phyloP scores from a whole-genome alignment of 2,329 filamentous ascomycete species.

The Verticillium nubilum region DNA sequence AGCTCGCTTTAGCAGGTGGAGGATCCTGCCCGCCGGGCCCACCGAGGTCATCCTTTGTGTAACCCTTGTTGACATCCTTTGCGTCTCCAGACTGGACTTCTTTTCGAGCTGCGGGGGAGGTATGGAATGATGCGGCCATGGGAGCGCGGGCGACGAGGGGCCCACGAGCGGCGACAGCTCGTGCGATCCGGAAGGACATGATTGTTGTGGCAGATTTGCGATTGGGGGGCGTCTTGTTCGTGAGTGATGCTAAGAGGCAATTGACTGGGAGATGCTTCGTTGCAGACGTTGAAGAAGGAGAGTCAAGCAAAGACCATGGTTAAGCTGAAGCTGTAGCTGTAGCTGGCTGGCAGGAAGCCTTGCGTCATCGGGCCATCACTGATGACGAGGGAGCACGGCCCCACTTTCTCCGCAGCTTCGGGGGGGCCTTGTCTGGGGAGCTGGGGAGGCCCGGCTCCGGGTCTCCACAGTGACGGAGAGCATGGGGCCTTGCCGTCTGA shows the following conservation, averaged over 20 bases:
- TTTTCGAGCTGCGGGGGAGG: not conserved
- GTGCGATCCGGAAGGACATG: conserved; percentile 1
- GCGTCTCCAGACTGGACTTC: too few species aligned
- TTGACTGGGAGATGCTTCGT: not conserved
- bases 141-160: not conserved
- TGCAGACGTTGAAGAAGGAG: not conserved
- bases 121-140: not conserved
- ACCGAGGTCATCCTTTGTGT: conserved; percentile 8
- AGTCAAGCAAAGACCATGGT: too few species aligned
- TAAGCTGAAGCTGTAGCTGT: too few species aligned
- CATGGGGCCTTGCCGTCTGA: too few species aligned
- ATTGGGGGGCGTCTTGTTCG: too few species aligned
- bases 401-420: not conserved
- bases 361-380: conserved; percentile 1
- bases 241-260: too few species aligned
- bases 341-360: not conserved
- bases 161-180: not conserved
- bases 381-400: not conserved
- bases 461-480: not conserved
- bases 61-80: not conserved
- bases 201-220: not conserved
- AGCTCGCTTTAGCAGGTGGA: not conserved
- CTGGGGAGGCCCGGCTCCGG: not conserved
- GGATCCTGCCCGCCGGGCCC: conserved; percentile 10
- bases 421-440: not conserved